Percentiles rank a stretch among this genome's conserved stretches.
phyloP scores from a whole-genome alignment of 1,284 basidiomycete species.

The Naganishia sp. region DNA sequence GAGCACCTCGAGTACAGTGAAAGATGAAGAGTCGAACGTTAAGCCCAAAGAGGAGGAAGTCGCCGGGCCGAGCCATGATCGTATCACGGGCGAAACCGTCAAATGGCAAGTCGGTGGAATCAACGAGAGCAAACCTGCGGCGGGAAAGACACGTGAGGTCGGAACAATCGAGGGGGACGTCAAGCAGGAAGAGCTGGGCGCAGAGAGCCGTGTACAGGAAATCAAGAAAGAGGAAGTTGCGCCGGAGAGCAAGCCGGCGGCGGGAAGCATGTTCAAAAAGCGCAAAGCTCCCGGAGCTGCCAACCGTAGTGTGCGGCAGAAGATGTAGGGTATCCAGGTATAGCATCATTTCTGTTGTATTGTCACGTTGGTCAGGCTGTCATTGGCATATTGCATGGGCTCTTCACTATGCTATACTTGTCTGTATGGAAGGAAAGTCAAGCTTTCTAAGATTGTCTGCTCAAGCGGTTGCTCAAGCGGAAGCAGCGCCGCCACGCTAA shows the following conservation, averaged over 20 bases:
- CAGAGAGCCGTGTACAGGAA: constrained; percentile 39
- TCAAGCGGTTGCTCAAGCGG: too few relatives aligned
- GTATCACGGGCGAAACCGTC: neutral
- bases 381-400: too few relatives aligned
- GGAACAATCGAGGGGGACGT: constrained; percentile 25
- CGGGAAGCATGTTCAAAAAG: constrained; percentile 32
- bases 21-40: constrained; percentile 41
- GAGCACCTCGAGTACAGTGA: constrained; percentile 30
- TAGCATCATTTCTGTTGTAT: constrained; percentile 1
- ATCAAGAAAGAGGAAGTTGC: constrained; percentile 36
- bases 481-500: neutral
- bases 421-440: too few relatives aligned
- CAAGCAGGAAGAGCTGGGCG: constrained; percentile 38
- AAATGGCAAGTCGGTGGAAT: neutral
- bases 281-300: constrained; percentile 29
- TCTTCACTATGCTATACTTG: too few relatives aligned
- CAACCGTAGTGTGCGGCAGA: constrained; percentile 30
- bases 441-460: too few relatives aligned
- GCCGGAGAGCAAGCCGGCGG: constrained; percentile 10
- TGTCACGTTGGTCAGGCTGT: neutral
- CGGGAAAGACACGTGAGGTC: constrained; percentile 15
- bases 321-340: constrained; percentile 1
- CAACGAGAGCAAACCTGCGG: neutral
- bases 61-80: too few relatives aligned
- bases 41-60: constrained; percentile 40